phyloP scores from a whole-genome alignment of 345 rosid species.

The Raphanus raphanistrum region DNA sequence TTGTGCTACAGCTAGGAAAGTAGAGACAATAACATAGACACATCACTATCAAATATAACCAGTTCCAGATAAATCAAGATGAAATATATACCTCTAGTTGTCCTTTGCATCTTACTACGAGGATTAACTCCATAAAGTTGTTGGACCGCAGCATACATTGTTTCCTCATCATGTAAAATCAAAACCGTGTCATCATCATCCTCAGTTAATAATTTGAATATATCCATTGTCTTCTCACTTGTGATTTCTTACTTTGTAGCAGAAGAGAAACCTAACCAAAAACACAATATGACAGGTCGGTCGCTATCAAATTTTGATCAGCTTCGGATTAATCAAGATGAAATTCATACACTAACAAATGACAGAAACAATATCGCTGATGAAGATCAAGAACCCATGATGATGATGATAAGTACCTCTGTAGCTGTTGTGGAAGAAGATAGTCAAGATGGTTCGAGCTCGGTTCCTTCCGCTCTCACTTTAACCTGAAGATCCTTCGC shows the following conservation, averaged over 20 bases:
- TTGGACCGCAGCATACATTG: neutral
- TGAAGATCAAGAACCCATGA: no score
- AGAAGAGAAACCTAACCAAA: no score
- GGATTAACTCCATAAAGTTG: neutral
- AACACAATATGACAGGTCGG: no score
- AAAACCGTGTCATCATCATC: constrained; percentile 14
- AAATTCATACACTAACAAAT: no score
- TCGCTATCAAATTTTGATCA: no score
- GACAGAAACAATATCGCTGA: no score
- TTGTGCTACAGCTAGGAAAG: neutral
- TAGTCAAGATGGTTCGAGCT: neutral
- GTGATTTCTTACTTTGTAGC: no score
- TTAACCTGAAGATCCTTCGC: neutral
- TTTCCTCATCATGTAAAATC: neutral
- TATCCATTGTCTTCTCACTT: neutral
- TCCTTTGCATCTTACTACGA: neutral
- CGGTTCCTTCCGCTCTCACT: neutral
- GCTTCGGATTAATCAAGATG: no score
- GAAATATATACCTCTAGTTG: no score
- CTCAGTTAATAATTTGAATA: neutral
- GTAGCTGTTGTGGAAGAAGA: neutral
- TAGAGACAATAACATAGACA: neutral
- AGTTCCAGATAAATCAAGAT: no score
- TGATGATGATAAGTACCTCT: neutral
- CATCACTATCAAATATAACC: neutral